Conservation (phyloP, 257 asterid species). For the Leptodermis oblonga region DNA sequence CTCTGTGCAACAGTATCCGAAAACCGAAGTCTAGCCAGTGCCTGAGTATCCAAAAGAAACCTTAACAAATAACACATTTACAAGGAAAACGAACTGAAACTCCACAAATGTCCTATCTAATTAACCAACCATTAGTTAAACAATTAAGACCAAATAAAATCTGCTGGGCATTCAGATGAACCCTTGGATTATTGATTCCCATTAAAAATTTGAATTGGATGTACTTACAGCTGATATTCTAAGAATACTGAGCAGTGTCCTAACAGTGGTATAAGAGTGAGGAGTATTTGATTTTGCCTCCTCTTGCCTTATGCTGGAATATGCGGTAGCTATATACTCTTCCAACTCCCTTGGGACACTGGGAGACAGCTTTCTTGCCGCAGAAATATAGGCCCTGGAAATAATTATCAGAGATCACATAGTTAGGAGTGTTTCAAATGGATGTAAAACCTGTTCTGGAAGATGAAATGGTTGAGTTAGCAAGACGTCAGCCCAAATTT, state of each 20-base stretch:
- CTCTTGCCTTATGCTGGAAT: slow-evolving; percentile 95
- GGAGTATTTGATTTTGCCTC: slow-evolving; percentile 92
- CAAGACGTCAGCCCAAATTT: not conserved
- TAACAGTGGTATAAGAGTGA: slow-evolving; percentile 74
- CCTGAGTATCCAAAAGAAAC: slow-evolving; percentile 31
- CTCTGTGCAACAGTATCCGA: slow-evolving; percentile 73
- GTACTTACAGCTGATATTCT: slow-evolving; percentile 81
- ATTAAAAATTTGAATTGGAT: not conserved
- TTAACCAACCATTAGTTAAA: not conserved
- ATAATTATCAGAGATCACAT: slow-evolving; percentile 19
- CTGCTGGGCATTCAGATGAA: not conserved
- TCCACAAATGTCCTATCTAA: not conserved
- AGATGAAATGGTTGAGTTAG: not conserved
- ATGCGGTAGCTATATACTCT: slow-evolving; percentile 88
- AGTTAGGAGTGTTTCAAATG: not conserved
- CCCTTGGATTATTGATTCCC: not conserved
- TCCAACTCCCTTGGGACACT: slow-evolving; percentile 79
- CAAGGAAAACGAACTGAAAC: not conserved
- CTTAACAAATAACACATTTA: not conserved
- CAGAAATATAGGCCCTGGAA: slow-evolving; percentile 88
- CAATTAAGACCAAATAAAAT: not conserved
- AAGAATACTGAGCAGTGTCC: slow-evolving; percentile 83
- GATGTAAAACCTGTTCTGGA: not conserved
- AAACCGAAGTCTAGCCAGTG: slow-evolving; percentile 92
- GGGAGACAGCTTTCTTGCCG: slow-evolving; percentile 86